phyloP scores from a whole-genome alignment of 1,284 basidiomycete species.

The Cryptococcus sp. region DNA sequence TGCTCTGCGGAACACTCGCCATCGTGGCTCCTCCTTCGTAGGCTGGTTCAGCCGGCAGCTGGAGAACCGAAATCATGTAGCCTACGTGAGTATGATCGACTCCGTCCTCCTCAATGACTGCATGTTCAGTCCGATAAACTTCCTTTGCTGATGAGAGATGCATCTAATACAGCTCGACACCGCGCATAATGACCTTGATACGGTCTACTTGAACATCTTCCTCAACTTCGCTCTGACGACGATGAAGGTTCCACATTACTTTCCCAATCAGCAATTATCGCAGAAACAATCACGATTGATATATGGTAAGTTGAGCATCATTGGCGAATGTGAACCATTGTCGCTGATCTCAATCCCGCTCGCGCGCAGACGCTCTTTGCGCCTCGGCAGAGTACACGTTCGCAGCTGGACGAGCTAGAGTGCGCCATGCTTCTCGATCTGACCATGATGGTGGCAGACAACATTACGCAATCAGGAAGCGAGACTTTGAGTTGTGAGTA shows the following conservation, averaged over 20 bases:
- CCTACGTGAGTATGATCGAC: slow-evolving; percentile 35
- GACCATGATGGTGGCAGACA: slow-evolving; percentile 13
- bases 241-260: slow-evolving; percentile 85
- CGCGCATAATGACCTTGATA: slow-evolving; percentile 64
- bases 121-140: neutral
- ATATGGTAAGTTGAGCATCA: slow-evolving; percentile 56
- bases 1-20: slow-evolving; percentile 39
- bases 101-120: no score
- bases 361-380: slow-evolving; percentile 28
- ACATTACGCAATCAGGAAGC: slow-evolving; percentile 57
- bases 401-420: slow-evolving; percentile 43
- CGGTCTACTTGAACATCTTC: slow-evolving; percentile 78
- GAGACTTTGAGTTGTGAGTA: slow-evolving; percentile 66
- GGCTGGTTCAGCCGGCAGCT: slow-evolving; percentile 53
- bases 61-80: slow-evolving; percentile 53
- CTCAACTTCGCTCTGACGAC: slow-evolving; percentile 82
- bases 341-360: neutral
- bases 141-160: neutral
- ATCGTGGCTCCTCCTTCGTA: slow-evolving; percentile 39
- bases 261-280: slow-evolving; percentile 46
- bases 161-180: slow-evolving; percentile 61
- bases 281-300: slow-evolving; percentile 56
- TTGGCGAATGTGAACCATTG: neutral
- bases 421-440: slow-evolving; percentile 31
- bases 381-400: slow-evolving; percentile 43